Conservation (phyloP, 768 basidiomycete genomes). For the Calocera cornea region DNA sequence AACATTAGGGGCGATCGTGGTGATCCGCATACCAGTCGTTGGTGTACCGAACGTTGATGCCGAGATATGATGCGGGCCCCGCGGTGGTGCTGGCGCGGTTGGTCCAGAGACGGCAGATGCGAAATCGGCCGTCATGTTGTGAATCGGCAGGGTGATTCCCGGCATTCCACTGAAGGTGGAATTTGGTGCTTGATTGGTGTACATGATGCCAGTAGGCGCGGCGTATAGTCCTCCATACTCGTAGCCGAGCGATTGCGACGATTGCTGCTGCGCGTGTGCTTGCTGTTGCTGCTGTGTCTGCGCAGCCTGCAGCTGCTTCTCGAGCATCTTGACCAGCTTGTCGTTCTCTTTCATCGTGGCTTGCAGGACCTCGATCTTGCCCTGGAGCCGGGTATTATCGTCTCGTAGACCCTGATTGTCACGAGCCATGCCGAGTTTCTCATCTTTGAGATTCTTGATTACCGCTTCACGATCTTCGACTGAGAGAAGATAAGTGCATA, state of each 20-base stretch:
- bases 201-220: background rate
- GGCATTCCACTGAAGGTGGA: background rate
- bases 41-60: background rate
- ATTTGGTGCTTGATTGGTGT: background rate
- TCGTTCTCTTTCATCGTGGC: slow-evolving; percentile 29
- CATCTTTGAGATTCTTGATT: slow-evolving; percentile 8
- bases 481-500: slow-evolving; percentile 4
- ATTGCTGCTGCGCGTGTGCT: background rate
- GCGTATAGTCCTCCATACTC: background rate
- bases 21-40: background rate
- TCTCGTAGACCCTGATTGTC: slow-evolving; percentile 2
- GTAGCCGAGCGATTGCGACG: background rate
- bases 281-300: background rate
- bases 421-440: background rate
- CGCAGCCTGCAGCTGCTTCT: background rate
- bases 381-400: slow-evolving; percentile 66
- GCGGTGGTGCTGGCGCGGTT: background rate
- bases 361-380: slow-evolving; percentile 72
- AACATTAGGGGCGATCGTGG: background rate
- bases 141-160: background rate
- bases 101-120: background rate
- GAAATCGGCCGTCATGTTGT: background rate
- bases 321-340: background rate
- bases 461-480: slow-evolving; percentile 4
- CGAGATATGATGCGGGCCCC: background rate